These are phyloP conservation scores for Jackrogersella multiformis DNA, from an alignment of 495 filamentous ascomycete genomes.

Conservation along the genomic window DNA sequence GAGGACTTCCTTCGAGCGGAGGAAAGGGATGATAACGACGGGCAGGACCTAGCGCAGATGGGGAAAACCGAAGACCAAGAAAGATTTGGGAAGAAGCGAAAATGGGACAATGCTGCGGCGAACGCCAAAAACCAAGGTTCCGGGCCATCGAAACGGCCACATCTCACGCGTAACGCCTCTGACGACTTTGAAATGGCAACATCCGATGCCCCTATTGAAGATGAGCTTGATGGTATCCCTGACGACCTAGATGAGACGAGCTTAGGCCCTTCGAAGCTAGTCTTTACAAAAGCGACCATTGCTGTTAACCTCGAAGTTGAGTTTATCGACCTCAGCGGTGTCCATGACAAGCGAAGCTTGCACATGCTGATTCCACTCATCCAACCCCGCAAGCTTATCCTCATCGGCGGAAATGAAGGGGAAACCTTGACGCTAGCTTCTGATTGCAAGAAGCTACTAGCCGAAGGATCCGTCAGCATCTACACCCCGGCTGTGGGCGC, in stretches of 20 bases:
- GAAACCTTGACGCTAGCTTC: slow-evolving; percentile 80
- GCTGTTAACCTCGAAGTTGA: slow-evolving; percentile 76
- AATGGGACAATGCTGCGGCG: slow-evolving; percentile 79
- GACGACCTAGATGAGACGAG: slow-evolving; percentile 66
- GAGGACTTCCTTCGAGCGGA: slow-evolving; percentile 96
- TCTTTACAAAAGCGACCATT: slow-evolving; percentile 66
- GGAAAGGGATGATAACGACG: slow-evolving; percentile 85
- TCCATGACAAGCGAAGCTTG: slow-evolving; percentile 91
- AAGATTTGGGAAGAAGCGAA: slow-evolving; percentile 88
- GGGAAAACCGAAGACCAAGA: slow-evolving; percentile 61
- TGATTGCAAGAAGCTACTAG: slow-evolving; percentile 81
- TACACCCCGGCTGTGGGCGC: slow-evolving; percentile 80
- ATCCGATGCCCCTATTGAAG: slow-evolving; percentile 52
- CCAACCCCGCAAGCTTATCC: slow-evolving; percentile 89
- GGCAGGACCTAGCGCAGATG: slow-evolving; percentile 59
- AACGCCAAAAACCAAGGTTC: slow-evolving; percentile 49
- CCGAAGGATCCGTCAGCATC: slow-evolving; percentile 65
- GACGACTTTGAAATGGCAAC: slow-evolving; percentile 55
- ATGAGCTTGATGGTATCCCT: slow-evolving; percentile 64
- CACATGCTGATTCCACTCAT: slow-evolving; percentile 96
- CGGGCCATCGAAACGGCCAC: slow-evolving; percentile 52
- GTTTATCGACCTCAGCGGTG: slow-evolving; percentile 89
- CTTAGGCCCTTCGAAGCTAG: slow-evolving; percentile 78
- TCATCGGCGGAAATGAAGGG: slow-evolving; percentile 78
- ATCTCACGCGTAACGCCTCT: slow-evolving; percentile 47